Evolutionary conservation across 192 early-diverging fungal species (phyloP), one percentile per base, ranked within the genome.

Genomic region (Gaertneriomyces semiglobifer): DNA sequence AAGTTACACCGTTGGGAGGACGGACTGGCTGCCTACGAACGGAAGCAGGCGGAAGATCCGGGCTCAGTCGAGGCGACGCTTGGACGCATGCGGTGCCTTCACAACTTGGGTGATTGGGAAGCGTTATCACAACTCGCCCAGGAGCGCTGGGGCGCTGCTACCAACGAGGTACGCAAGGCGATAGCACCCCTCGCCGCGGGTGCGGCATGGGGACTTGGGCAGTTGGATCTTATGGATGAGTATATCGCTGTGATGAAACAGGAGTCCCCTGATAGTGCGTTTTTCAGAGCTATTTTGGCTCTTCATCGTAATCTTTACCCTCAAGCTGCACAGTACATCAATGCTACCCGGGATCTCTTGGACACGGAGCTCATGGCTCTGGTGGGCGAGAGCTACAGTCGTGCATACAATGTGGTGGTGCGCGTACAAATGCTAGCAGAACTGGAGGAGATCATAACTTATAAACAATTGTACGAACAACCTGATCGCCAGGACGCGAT

Each of bases 341-440:
- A 89, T 45, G 83, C 87, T 63, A 92, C 93, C 0, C 72, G 96
- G 41, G 88, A 89, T 50, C 73, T 93, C 58, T 66, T 98, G 20
- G 91, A 94, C 63, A 91, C 88, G 4, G 89, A 95, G 53, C 65
- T 96, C 51, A 89, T 88, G 41, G 91, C 96, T 2, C 70, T 93
- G 43, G 84, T 96, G 7, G 88, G 92, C 1, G 96, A 99, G 73
- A 94, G 92, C 47, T 98, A 98, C 66, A 92, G 89, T 71, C 89
- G 95, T 44, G 90, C 93, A 0, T 99, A 98, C 69, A 78, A 81
- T 53, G 79, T 87, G 42, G 86, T 98, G 6, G 93, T 99, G 11
- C 88, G 92, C 46, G 91, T 94, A 51, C 96, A 99, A 76, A 91
- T 99, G 95, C 87, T 99, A 65, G 91, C 93, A 0, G 96, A 99